Percentiles rank a stretch among this genome's conserved stretches.
These are phyloP conservation scores for Chrysanthemum seticuspe DNA, from an alignment of 129 eudicot genomes.

Conservation along the genomic window DNA sequence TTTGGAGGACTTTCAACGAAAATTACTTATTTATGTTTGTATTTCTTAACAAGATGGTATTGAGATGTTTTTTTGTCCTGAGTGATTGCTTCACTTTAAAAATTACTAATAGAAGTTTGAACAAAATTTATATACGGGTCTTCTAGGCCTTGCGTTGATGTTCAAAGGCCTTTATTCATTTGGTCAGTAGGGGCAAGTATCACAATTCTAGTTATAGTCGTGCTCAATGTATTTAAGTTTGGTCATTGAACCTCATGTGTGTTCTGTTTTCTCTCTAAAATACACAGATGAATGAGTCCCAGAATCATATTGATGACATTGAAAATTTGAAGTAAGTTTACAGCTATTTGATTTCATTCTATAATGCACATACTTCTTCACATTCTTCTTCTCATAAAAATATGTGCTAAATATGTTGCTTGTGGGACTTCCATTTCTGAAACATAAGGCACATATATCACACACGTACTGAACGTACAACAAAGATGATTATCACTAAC, in stretches of 20 bases:
- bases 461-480: slow-evolving; percentile 9
- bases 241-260: slow-evolving; percentile 7
- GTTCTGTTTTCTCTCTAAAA: neutral
- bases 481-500: neutral
- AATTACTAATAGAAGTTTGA: neutral
- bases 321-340: slow-evolving; percentile 42
- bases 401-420: neutral
- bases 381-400: neutral
- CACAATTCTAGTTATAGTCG: too few relatives aligned
- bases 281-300: slow-evolving; percentile 36
- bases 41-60: too few relatives aligned
- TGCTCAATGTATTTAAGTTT: too few relatives aligned
- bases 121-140: too few relatives aligned
- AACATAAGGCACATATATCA: neutral
- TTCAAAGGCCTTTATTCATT: too few relatives aligned
- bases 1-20: too few relatives aligned
- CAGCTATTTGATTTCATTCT: neutral
- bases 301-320: slow-evolving; percentile 16
- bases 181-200: too few relatives aligned
- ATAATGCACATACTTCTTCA: neutral
- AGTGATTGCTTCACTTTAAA: neutral
- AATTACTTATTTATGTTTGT: too few relatives aligned
- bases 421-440: neutral
- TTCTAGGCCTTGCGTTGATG: too few relatives aligned
- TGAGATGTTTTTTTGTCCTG: too few relatives aligned